These are phyloP conservation scores for Parsonsia alboflavescens DNA, from an alignment of 257 asterid genomes.

Conservation along the genomic window DNA sequence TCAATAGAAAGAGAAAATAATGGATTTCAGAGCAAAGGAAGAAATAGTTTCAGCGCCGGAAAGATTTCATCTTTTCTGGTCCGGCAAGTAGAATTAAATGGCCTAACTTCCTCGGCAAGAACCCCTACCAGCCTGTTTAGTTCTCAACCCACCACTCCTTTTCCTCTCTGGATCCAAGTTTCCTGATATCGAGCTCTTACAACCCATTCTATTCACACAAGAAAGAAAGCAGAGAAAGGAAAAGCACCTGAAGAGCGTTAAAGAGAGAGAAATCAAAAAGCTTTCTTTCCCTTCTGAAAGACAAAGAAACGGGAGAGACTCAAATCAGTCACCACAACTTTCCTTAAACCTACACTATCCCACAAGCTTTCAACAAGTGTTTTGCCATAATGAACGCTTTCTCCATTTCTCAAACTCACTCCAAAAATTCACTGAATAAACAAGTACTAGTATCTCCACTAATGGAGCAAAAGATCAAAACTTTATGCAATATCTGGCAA, in stretches of 20 bases:
- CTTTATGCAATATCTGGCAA: conserved; percentile 22
- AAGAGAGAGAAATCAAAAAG: conserved; percentile 12
- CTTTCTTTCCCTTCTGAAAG: conserved; percentile 13
- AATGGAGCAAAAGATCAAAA: conserved; percentile 33
- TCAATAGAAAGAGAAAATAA: conserved; percentile 10
- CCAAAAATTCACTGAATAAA: conserved; percentile 3
- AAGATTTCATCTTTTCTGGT: conserved; percentile 14
- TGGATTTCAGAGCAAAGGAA: conserved; percentile 9
- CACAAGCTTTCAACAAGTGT: conserved; percentile 80
- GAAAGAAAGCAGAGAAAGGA: conserved; percentile 8
- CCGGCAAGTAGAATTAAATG: conserved; percentile 13
- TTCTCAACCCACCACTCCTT: conserved; percentile 91
- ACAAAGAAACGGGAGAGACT: conserved; percentile 10
- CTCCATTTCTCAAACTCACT: conserved; percentile 48
- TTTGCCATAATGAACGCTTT: conserved; percentile 45
- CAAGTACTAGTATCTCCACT: background rate
- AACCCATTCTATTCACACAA: conserved; percentile 47
- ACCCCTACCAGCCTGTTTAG: conserved; percentile 97
- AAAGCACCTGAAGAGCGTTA: conserved; percentile 9
- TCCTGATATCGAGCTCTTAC: conserved; percentile 40
- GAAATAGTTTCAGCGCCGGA: conserved; percentile 21
- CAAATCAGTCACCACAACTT: conserved; percentile 17
- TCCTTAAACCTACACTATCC: conserved; percentile 59
- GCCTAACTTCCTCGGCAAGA: conserved; percentile 98
- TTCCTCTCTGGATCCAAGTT: conserved; percentile 90